Base-by-base conservation (phyloP, 352 stramenopile species). In the Aphanomyces cochlioides region DNA sequence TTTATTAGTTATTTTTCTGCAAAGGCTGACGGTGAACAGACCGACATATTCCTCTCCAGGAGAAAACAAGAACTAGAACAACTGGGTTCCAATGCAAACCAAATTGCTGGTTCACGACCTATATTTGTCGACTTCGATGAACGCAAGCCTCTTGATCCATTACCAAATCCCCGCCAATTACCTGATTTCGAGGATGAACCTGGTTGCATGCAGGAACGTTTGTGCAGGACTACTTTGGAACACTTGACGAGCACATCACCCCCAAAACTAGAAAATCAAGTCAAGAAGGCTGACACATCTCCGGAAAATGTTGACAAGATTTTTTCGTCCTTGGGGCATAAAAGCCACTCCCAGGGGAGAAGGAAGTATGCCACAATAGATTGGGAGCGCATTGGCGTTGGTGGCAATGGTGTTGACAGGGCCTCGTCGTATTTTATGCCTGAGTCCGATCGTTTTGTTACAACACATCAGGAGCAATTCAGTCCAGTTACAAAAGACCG, bases 1-100 rank as follows among this genome's bases (percentile, higher is more conserved):
- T 93, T 93, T 63, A 82, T 90, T 60, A 83, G 86, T 58, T 93
- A 91, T 67, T 90, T 93, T 77, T 82, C 81, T n/a, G 75, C 77
- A 4, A 81, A 82, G 19, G 74, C 88, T 37, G 78, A 79, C 21
- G 81, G 88, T 47, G 75, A 80, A 12, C 71, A 85, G n/a, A 88
- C 79, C 1, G 76, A 90, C 60, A 56, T 91, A 50, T 76, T 91
- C 10, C 82, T 87, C 67, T 83, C 90, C 19, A 83, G 69, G 7
- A 77, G 85, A 1, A 84, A 84, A 57, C 88, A 88, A 13, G 82
- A 78, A 48, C 74, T 92, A 28, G 76, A 74, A 36, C 77, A 77
- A 12, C 77, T 93, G 43, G 80, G 89, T 40, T 64, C 74, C 45
- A 91, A 87, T 61, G 75, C 75, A 38, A 87, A 77, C 19, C 76